A percentile compares a stretch with the other conserved stretches of the same genome.
phyloP scores from a whole-genome alignment of 2,329 filamentous ascomycete species.

The Herpomyces periplanetae region DNA sequence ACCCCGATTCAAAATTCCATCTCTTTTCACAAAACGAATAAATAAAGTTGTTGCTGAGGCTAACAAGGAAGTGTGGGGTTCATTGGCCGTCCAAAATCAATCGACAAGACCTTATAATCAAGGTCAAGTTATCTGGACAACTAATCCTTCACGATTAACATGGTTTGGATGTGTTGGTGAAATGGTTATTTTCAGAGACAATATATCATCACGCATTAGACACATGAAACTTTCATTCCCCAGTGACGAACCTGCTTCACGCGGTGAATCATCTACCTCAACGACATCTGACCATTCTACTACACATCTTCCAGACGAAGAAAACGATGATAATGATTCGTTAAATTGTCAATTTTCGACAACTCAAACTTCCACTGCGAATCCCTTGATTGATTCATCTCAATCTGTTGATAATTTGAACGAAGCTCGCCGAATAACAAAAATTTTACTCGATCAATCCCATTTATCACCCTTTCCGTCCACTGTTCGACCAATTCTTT shows the following conservation, averaged over 20 bases:
- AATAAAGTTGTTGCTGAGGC: slow-evolving; percentile 38
- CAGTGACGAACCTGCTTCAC: too few species aligned
- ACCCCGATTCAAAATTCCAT: slow-evolving; percentile 31
- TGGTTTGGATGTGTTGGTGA: slow-evolving; percentile 67
- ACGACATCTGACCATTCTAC: too few species aligned
- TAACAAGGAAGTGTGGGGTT: slow-evolving; percentile 17
- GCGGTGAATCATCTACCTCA: too few species aligned
- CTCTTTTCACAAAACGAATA: slow-evolving; percentile 58
- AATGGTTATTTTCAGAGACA: slow-evolving; percentile 50
- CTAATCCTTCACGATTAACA: slow-evolving; percentile 40
- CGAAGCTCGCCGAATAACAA: slow-evolving; percentile 36
- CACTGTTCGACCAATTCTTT: slow-evolving; percentile 38
- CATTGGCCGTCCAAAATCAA: slow-evolving; percentile 11
- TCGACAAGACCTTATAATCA: slow-evolving; percentile 10
- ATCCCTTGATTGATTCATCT: too few species aligned
- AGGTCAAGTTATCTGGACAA: slow-evolving; percentile 50
- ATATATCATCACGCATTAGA: slow-evolving; percentile 38
- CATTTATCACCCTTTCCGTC: slow-evolving; percentile 55
- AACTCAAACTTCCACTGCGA: too few species aligned
- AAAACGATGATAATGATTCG: too few species aligned
- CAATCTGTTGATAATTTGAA: too few species aligned
- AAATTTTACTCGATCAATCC: slow-evolving; percentile 64
- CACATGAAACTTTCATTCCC: too few species aligned
- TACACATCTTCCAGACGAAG: too few species aligned
- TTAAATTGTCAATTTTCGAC: too few species aligned